Conservation (phyloP, 2,329 filamentous ascomycete genomes). For the Erysiphe neolycopersici region DNA sequence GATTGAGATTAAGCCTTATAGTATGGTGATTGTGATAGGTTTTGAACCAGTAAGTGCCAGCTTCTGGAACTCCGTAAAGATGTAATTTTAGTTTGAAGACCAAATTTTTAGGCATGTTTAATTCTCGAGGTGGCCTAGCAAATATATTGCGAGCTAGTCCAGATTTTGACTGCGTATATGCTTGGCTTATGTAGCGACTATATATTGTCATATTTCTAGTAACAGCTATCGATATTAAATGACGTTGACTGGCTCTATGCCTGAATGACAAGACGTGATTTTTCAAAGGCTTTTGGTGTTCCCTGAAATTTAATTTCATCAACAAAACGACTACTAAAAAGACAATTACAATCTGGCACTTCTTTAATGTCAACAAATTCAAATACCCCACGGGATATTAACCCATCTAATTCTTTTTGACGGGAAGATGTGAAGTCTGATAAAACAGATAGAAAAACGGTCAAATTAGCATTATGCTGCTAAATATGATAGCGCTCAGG, state of each 20-base stretch:
- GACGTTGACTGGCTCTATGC: slow-evolving; percentile 1
- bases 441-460: too few species aligned
- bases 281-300: neutral
- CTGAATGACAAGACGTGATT: slow-evolving; percentile 1
- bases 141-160: neutral
- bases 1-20: neutral
- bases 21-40: too few species aligned
- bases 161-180: neutral
- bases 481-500: neutral
- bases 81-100: too few species aligned
- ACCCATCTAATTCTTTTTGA: neutral
- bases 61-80: too few species aligned
- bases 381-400: neutral
- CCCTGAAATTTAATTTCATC: slow-evolving; percentile 2
- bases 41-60: too few species aligned
- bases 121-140: neutral
- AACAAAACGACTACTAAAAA: neutral
- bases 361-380: neutral
- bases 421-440: too few species aligned
- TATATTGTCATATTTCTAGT: neutral
- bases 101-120: neutral
- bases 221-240: neutral
- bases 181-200: neutral
- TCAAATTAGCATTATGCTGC: neutral
- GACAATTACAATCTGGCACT: neutral